Evolutionary conservation across 306 rosid genomes (phyloP), one percentile per base, ranked within the genome.

Genomic region (Pachyrhizus erosus): DNA sequence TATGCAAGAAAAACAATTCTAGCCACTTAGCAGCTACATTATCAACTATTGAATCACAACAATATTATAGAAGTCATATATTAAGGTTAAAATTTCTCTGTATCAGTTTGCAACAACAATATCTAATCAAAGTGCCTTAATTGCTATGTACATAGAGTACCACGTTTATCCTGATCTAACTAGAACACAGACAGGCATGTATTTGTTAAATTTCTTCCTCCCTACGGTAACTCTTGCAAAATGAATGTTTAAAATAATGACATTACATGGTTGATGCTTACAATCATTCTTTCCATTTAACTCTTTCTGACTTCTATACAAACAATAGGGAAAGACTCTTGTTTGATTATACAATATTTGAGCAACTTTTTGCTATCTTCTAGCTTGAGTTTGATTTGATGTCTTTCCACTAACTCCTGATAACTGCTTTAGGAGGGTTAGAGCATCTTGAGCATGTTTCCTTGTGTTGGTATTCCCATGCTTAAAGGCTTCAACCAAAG

Each of bases 381-480:
- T 8, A 21, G 51, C 34, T 69, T 20, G 33, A 20, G 54, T 69
- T 69, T 69, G 54, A 40, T 54, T 69, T 21, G 74, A 69, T 42
- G 54, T 12, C 33, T 69, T 69, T 23, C 74, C 74, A 69, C 74
- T 69, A 42, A 69, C 74, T 17, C 54, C 74, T 21, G 74, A 69
- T 69, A 69, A 42, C 74, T 69, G 74, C 74, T 69, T 69, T 20
- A 69, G 54, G 11, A 10, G 54, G 33, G 54, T 69, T 1, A 69
- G 20, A 40, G 74, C 74, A 69, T 69, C 74, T 42, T 69, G 74
- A 69, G 74, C 54, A 69, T 69, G 74, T 42, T 69, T 69, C 74
- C 74, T 69, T 21, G 74, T 20, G 54, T 69, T 69, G 74, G 34
- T 5, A 21, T 69, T 69, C 34, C 74, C 74, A 42, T 69, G 74